These are phyloP conservation scores for Xylariaceae sp. DNA, from an alignment of 2,329 filamentous ascomycete species.

Conservation along the genomic window DNA sequence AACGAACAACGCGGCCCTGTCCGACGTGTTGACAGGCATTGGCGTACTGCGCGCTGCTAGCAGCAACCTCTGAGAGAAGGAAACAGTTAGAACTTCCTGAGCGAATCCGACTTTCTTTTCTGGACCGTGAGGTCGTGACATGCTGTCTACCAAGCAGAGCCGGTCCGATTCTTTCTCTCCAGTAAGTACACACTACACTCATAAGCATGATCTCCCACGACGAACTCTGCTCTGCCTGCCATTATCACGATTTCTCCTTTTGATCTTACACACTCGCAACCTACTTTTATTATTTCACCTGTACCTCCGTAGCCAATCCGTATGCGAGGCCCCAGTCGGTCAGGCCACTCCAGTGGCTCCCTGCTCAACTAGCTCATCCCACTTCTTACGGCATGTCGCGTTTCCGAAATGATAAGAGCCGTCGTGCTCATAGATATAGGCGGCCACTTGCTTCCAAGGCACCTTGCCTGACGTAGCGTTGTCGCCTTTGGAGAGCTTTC, in stretches of 20 bases:
- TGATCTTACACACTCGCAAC: slow-evolving; percentile 19
- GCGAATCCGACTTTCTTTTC: not conserved
- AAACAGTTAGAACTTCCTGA: not conserved
- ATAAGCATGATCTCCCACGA: slow-evolving; percentile 5
- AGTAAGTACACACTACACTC: slow-evolving; percentile 26
- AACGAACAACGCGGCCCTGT: slow-evolving; percentile 36
- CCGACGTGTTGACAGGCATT: slow-evolving; percentile 38
- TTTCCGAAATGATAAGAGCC: slow-evolving; percentile 56
- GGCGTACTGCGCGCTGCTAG: slow-evolving; percentile 30
- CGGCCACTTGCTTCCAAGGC: slow-evolving; percentile 53
- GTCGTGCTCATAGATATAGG: slow-evolving; percentile 47
- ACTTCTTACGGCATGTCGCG: slow-evolving; percentile 54
- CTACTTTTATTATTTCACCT: not conserved
- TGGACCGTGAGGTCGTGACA: slow-evolving; percentile 16
- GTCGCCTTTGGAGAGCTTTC: slow-evolving; percentile 32
- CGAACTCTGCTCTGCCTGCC: not conserved
- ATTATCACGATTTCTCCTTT: not conserved
- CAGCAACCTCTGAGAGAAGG: not conserved
- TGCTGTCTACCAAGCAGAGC: slow-evolving; percentile 12
- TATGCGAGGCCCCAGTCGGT: not conserved
- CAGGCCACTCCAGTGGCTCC: slow-evolving; percentile 12
- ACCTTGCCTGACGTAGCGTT: slow-evolving; percentile 35
- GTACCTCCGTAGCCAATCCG: not conserved
- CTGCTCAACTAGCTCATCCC: slow-evolving; percentile 41
- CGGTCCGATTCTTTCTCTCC: slow-evolving; percentile 5